These are phyloP conservation scores for Mimosa bimucronata DNA, from an alignment of 306 rosid species.

Conservation along the genomic window DNA sequence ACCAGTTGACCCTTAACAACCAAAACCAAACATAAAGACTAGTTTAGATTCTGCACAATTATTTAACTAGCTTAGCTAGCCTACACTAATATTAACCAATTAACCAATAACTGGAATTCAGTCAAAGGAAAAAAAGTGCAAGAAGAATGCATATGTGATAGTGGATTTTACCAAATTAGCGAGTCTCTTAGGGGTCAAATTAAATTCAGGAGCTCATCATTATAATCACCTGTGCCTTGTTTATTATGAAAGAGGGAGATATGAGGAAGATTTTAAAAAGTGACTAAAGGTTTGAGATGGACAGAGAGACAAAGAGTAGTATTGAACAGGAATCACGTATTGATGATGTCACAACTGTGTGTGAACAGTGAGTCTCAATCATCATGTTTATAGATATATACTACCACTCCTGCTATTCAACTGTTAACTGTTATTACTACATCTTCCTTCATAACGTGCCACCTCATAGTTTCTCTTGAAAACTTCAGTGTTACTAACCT, in stretches of 20 bases:
- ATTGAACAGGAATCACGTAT: background rate
- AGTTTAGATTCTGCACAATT: background rate
- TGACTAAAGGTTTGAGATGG: background rate
- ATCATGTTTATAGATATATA: background rate
- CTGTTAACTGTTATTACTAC: constrained; percentile 1
- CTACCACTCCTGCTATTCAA: background rate
- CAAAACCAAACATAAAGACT: background rate
- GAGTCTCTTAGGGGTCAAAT: background rate
- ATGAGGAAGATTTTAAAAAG: too few species aligned
- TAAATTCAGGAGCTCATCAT: background rate
- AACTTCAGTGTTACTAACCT: background rate
- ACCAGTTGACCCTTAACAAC: background rate
- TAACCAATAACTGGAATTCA: background rate
- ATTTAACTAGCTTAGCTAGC: background rate
- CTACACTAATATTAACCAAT: background rate
- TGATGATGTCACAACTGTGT: background rate
- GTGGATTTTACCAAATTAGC: background rate
- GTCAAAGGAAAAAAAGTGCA: background rate
- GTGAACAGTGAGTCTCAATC: constrained; percentile 24
- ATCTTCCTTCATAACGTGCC: background rate
- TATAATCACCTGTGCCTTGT: background rate
- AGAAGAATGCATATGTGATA: background rate
- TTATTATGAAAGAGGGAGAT: background rate
- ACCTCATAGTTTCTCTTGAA: background rate
- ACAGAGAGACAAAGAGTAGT: background rate